Evolutionary conservation across 495 filamentous ascomycete species (phyloP).

Genomic region (Thermothielavioides terrestris): DNA sequence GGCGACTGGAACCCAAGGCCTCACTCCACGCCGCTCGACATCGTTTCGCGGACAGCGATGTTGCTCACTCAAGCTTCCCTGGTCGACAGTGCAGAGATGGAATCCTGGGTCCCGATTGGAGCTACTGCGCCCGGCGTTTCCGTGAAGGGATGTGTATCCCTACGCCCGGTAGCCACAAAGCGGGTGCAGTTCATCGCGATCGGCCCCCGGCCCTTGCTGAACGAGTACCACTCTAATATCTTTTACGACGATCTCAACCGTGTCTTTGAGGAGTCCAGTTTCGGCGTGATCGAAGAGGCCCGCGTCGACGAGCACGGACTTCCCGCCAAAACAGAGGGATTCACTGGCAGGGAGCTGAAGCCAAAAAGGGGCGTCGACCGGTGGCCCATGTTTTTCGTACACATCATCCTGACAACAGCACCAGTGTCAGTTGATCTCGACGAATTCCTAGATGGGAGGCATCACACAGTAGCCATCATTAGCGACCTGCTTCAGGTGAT

Average conservation of each 20-base stretch:
- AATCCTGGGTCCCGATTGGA: constrained; percentile 58
- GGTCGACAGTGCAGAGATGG: constrained; percentile 40
- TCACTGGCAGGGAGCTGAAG: constrained; percentile 49
- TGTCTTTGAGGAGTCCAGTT: constrained; percentile 67
- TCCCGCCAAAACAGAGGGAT: constrained; percentile 32
- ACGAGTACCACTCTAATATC: constrained; percentile 49
- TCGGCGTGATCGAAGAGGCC: constrained; percentile 53
- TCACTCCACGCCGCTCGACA: neutral
- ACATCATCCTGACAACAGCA: constrained; percentile 43
- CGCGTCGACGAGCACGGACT: constrained; percentile 17
- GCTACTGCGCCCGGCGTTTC: constrained; percentile 52
- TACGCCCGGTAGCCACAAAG: constrained; percentile 59
- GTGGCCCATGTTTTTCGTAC: constrained; percentile 88
- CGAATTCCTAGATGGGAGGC: constrained; percentile 31
- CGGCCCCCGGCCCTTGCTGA: constrained; percentile 52
- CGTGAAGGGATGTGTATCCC: constrained; percentile 61
- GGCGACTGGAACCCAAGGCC: neutral
- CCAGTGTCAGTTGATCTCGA: constrained; percentile 12
- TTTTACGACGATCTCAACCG: constrained; percentile 74
- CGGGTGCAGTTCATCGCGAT: constrained; percentile 72
- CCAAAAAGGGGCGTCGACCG: constrained; percentile 61
- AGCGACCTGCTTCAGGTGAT: constrained; percentile 55
- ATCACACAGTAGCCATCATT: constrained; percentile 35
- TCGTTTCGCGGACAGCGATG: constrained; percentile 13
- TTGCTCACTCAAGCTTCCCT: constrained; percentile 59